A percentile compares a stretch with the other conserved stretches of the same genome.
phyloP scores from a whole-genome alignment of 2,329 filamentous ascomycete genomes.

The Xylaria sp. region DNA sequence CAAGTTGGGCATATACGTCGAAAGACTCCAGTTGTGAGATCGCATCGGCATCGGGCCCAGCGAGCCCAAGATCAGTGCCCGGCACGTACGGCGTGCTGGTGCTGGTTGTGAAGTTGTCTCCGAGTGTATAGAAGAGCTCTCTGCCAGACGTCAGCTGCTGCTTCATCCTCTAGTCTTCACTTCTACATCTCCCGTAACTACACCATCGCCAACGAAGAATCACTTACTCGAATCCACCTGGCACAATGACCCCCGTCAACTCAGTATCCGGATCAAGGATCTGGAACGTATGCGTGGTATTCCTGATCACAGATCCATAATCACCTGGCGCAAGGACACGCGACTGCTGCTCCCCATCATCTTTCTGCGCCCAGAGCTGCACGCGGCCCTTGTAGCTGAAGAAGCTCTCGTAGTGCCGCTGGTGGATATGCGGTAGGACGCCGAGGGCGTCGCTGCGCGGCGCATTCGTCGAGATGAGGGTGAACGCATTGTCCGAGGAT shows the following conservation, averaged over 20 bases:
- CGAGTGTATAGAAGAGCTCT: background rate
- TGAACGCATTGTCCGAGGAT: background rate
- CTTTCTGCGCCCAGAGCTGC: background rate
- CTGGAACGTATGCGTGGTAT: background rate
- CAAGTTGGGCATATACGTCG: background rate
- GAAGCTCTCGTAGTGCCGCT: background rate
- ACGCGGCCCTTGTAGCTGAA: background rate
- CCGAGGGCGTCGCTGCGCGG: background rate
- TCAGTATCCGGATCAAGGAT: background rate
- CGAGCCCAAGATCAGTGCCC: background rate
- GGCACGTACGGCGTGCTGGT: background rate
- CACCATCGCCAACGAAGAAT: background rate
- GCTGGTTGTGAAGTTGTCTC: background rate
- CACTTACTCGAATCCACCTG: background rate
- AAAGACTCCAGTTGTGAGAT: background rate
- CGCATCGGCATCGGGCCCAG: background rate
- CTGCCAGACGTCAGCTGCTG: background rate
- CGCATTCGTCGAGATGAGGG: background rate
- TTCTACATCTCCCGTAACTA: background rate
- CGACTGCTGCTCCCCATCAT: background rate
- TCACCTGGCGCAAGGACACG: background rate
- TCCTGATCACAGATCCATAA: background rate
- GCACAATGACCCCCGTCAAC: background rate
- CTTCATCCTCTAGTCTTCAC: no score
- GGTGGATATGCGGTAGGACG: background rate